A percentile compares a stretch with the other conserved stretches of the same genome.
phyloP scores from a whole-genome alignment of 148 eudicot genomes.

The Cornus controversa region DNA sequence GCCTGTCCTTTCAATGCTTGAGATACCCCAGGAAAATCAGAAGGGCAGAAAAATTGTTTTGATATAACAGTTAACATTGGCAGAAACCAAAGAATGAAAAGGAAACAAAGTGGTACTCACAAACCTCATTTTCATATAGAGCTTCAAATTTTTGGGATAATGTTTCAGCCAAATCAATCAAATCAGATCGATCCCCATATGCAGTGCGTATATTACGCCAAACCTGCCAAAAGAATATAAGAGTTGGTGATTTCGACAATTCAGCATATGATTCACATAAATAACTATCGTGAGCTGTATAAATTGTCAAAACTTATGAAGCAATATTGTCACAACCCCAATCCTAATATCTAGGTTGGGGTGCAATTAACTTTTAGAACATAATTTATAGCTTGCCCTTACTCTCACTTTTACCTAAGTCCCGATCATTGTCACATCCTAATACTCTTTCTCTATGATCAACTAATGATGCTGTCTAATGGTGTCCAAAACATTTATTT shows the following conservation, averaged over 20 bases:
- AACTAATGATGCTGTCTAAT: too few relatives aligned
- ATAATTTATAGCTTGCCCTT: too few relatives aligned
- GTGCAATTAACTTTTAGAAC: too few relatives aligned
- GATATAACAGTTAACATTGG: background rate
- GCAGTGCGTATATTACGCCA: slow-evolving; percentile 47
- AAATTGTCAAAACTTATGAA: background rate
- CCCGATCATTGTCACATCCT: too few relatives aligned
- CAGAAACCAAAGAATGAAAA: background rate
- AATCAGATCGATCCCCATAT: slow-evolving; percentile 37
- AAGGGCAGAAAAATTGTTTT: background rate
- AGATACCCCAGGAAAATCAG: background rate
- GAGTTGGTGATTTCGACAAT: slow-evolving; percentile 5
- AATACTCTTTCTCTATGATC: too few relatives aligned
- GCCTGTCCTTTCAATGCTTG: background rate
- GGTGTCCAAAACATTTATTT: too few relatives aligned
- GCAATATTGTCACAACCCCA: background rate
- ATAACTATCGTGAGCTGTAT: background rate
- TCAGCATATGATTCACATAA: background rate
- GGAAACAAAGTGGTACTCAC: slow-evolving; percentile 9
- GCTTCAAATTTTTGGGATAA: slow-evolving; percentile 36
- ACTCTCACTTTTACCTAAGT: too few relatives aligned
- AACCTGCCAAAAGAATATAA: slow-evolving; percentile 37
- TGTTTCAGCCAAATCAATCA: slow-evolving; percentile 35
- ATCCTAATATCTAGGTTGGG: too few relatives aligned
- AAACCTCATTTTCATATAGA: slow-evolving; percentile 52